A percentile compares a stretch with the other conserved stretches of the same genome.
Conservation (phyloP, 192 early-diverging fungal genomes). For the Irineochytrium annulatum region DNA sequence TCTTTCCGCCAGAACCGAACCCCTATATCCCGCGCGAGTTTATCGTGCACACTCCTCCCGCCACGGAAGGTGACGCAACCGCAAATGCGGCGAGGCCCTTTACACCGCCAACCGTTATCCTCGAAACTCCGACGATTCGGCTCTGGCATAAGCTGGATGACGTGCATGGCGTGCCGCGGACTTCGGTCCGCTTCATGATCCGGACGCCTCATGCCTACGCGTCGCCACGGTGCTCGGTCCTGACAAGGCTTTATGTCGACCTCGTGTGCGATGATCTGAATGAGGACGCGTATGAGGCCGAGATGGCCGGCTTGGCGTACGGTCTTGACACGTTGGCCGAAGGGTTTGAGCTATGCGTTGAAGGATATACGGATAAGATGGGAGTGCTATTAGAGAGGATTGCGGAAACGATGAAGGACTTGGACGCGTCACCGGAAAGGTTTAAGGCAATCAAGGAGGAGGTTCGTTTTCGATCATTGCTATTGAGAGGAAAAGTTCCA, state of each 20-base stretch:
- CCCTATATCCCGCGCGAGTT: conserved; percentile 83
- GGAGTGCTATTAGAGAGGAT: conserved; percentile 64
- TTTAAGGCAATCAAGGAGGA: conserved; percentile 77
- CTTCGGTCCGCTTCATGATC: conserved; percentile 65
- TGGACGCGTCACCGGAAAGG: conserved; percentile 58
- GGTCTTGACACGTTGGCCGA: conserved; percentile 65
- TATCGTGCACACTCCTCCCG: conserved; percentile 37
- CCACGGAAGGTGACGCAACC: not conserved
- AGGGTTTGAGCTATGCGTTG: conserved; percentile 60
- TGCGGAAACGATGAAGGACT: conserved; percentile 60
- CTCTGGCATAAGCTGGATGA: conserved; percentile 94
- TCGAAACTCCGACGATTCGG: conserved; percentile 51
- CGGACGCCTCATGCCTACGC: conserved; percentile 67
- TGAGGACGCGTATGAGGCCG: conserved; percentile 83
- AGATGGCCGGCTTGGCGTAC: conserved; percentile 78
- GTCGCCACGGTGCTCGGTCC: conserved; percentile 66
- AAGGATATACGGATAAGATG: conserved; percentile 88
- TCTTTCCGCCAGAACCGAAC: conserved; percentile 68
- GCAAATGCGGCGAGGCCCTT: not conserved
- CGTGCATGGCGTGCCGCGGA: conserved; percentile 82
- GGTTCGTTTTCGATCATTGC: conserved; percentile 14
- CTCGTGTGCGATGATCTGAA: conserved; percentile 77
- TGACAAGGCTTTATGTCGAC: conserved; percentile 65
- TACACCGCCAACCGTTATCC: conserved; percentile 51
- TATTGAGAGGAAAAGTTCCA: not conserved